Conservation (phyloP, 1,284 basidiomycete genomes). For the Moesziomyces parantarcticus region DNA sequence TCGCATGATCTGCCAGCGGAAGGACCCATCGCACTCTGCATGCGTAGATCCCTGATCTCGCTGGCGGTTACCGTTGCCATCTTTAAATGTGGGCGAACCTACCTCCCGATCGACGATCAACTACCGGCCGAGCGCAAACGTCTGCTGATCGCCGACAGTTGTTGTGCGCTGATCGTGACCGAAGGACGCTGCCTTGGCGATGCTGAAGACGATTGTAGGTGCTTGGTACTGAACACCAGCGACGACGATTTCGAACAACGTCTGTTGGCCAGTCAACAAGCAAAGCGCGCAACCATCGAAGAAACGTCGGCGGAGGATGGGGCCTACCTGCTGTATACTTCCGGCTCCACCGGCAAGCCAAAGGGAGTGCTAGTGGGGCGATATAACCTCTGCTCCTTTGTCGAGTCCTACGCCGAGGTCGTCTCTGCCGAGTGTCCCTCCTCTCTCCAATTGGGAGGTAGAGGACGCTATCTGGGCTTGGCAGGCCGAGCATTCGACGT, state of each 20-base stretch:
- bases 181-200: constrained; percentile 9
- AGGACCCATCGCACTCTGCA: constrained; percentile 72
- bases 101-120: constrained; percentile 74
- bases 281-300: neutral
- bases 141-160: constrained; percentile 72
- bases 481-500: constrained; percentile 72
- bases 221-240: constrained; percentile 4
- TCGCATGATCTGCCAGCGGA: constrained; percentile 57
- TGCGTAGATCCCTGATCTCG: constrained; percentile 71
- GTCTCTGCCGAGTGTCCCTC: constrained; percentile 16
- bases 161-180: constrained; percentile 67
- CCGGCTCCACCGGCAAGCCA: constrained; percentile 72
- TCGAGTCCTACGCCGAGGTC: constrained; percentile 19
- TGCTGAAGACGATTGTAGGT: constrained; percentile 6
- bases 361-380: constrained; percentile 72
- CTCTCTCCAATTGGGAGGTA: constrained; percentile 10
- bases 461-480: constrained; percentile 15
- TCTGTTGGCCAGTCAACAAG: neutral
- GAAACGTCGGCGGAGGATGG: constrained; percentile 4
- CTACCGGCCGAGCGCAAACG: constrained; percentile 71
- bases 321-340: constrained; percentile 73
- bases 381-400: constrained; percentile 14
- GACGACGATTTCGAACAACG: constrained; percentile 3
- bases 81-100: constrained; percentile 73
- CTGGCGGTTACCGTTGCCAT: constrained; percentile 72